A percentile compares a stretch with the other conserved stretches of the same genome.
phyloP scores from a whole-genome alignment of 441 rosid species.

The Gossypium schwendimanii region DNA sequence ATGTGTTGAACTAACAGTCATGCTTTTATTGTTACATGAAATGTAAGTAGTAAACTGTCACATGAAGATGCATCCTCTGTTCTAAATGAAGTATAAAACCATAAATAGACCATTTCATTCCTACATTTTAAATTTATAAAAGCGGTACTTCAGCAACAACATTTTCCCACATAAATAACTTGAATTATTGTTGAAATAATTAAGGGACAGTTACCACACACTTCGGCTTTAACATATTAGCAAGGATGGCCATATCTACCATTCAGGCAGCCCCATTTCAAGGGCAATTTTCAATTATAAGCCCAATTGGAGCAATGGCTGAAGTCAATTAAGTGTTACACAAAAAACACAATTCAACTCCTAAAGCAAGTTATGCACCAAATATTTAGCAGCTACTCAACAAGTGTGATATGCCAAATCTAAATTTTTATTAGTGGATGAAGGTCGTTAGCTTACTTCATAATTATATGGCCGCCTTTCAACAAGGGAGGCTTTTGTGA shows the following conservation, averaged over 20 bases:
- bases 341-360: background rate
- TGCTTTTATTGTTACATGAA: background rate
- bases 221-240: background rate
- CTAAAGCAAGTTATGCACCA: conserved; percentile 2
- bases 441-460: conserved; percentile 75
- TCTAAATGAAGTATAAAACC: background rate
- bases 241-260: background rate
- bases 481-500: conserved; percentile 83
- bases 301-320: background rate
- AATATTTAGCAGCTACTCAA: conserved; percentile 6
- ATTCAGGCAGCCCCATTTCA: background rate
- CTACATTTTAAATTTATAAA: background rate
- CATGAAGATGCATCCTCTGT: background rate
- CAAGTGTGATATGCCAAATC: background rate
- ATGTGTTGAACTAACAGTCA: background rate
- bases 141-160: background rate
- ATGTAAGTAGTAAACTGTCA: background rate
- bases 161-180: background rate
- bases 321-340: background rate
- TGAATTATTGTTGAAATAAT: background rate
- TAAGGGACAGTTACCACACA: background rate
- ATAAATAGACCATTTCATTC: background rate
- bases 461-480: conserved; percentile 96
- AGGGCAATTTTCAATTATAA: background rate
- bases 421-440: conserved; percentile 16